Evolutionary conservation across 2,329 filamentous ascomycete genomes (phyloP), one percentile per base, ranked within the genome.

Genomic region (Corynespora cassiicola): DNA sequence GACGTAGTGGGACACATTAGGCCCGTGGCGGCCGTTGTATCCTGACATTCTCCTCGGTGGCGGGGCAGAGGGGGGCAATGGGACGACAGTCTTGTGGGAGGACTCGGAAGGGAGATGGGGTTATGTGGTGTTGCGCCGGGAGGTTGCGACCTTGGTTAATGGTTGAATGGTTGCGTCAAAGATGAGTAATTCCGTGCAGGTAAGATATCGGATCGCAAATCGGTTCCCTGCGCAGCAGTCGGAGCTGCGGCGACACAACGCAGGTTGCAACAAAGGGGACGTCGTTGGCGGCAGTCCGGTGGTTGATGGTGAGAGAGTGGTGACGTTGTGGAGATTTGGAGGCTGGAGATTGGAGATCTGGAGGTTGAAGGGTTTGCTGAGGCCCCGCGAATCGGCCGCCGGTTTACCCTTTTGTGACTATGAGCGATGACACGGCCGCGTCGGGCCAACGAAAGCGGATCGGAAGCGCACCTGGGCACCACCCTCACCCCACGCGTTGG

Each of bases 1-100:
- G 52, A 96, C 79, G 74, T 94, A 95, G 63, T 90, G 86, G 63
- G 90, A 90, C 72, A 96, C 88, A 69, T 95, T 95, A 62, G 88
- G 86, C 57, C 82, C 87, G 64, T 87, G 84, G 47, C 89, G 86
- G 63, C 85, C 86, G 70, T 80, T 84, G 79, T 84, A 90, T 66
- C 76, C 80, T 67, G 88, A 83, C 87, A 90, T 90, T 60, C 32
- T 38, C 35, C 38, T 37, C 28, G 12, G 39, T 28, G 23, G 40
- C 43, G 33, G 35, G 15, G 11, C 20, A 46, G 36, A 34, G 24
- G 9, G 33, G 19, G 36, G 27, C 26, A 50, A 47, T 34, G 27
- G 35, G 39, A 38, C 26, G 29, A 27, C 34, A 18, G 21, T 31
- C 40, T 40, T 50, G 47, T 42, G 47, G 42, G 37, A 41, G 36